These are phyloP conservation scores for Candida pini DNA, from an alignment of 805 yeast genomes.

Conservation along the genomic window DNA sequence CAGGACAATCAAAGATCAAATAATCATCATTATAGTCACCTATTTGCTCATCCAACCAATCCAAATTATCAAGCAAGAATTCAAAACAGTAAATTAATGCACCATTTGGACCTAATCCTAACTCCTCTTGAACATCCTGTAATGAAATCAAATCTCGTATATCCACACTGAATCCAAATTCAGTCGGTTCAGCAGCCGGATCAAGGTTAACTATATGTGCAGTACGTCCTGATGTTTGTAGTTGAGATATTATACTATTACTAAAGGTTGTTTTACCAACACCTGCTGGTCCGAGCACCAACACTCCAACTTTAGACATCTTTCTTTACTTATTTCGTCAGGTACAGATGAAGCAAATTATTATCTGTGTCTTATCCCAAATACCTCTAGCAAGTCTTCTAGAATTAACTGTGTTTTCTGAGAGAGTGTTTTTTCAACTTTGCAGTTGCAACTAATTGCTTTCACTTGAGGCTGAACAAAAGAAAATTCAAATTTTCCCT, in stretches of 20 bases:
- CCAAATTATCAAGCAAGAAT: conserved; percentile 79
- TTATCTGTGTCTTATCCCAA: too few species aligned
- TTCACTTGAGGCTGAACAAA: too few species aligned
- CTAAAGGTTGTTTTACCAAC: conserved; percentile 95
- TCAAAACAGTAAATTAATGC: conserved; percentile 92
- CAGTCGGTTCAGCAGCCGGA: conserved; percentile 94
- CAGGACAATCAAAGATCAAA: conserved; percentile 93
- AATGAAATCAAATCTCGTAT: conserved; percentile 85
- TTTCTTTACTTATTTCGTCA: too few species aligned
- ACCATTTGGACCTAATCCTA: conserved; percentile 92
- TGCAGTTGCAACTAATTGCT: too few species aligned
- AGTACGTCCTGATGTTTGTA: conserved; percentile 85
- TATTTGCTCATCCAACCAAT: conserved; percentile 96
- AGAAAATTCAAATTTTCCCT: too few species aligned
- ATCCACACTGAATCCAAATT: conserved; percentile 88
- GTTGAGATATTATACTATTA: conserved; percentile 76
- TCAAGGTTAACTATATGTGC: conserved; percentile 94
- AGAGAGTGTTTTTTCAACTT: too few species aligned
- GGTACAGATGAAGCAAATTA: too few species aligned
- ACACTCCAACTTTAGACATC: conserved; percentile 93
- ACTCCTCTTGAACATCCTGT: conserved; percentile 93
- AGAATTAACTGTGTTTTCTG: too few species aligned
- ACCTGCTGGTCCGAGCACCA: conserved; percentile 97
- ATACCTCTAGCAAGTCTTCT: too few species aligned
- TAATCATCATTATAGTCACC: conserved; percentile 96